Evolutionary conservation across 192 early-diverging fungal species (phyloP).

Genomic region (Rhizophagus sp.): DNA sequence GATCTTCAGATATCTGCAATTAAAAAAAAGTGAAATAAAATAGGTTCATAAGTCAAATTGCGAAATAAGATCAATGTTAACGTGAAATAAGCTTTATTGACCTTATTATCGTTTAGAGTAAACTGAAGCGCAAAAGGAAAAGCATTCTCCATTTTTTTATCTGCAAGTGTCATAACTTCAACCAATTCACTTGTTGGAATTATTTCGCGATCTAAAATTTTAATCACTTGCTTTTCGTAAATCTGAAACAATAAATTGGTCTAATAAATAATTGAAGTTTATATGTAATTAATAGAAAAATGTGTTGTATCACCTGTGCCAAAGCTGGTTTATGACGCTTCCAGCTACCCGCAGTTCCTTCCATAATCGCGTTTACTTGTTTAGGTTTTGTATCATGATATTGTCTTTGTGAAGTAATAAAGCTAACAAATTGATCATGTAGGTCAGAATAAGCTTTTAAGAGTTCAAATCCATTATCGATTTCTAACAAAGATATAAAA

Average conservation of each 20-base stretch:
- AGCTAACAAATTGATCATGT: conserved; percentile 5
- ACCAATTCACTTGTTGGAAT: conserved; percentile 2
- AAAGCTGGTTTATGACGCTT: background rate
- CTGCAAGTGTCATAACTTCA: conserved; percentile 8
- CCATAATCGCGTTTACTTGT: conserved; percentile 12
- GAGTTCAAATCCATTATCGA: background rate
- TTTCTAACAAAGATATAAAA: background rate
- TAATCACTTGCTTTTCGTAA: background rate
- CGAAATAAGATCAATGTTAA: background rate
- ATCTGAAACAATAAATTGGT: background rate
- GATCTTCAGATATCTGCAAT: background rate
- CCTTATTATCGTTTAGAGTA: background rate
- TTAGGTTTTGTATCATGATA: background rate
- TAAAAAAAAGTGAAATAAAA: background rate
- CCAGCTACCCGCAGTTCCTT: background rate
- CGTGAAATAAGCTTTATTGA: background rate
- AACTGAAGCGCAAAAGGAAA: conserved; percentile 1
- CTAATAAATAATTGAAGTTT: background rate
- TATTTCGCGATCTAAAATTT: background rate
- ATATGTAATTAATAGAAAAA: background rate
- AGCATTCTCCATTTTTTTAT: background rate
- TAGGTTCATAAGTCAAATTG: background rate
- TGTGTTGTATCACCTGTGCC: background rate
- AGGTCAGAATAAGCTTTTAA: background rate
- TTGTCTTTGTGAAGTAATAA: background rate